Percentiles rank a stretch among this genome's conserved stretches.
These are phyloP conservation scores for Puccinellia tenuiflora DNA, from an alignment of 176 grass and related monocot genomes.

Conservation along the genomic window DNA sequence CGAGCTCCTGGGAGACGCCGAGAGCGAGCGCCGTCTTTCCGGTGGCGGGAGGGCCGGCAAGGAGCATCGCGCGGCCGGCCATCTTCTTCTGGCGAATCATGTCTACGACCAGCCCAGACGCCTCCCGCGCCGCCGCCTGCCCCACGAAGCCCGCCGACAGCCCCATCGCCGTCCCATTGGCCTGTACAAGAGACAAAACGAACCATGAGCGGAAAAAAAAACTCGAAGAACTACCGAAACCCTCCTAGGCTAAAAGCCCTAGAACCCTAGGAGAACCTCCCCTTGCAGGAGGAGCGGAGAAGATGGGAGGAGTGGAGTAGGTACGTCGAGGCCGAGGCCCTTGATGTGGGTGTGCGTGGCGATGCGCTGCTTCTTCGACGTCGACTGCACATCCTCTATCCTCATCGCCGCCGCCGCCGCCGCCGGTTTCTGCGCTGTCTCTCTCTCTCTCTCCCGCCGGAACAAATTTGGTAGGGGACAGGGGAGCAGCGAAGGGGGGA, in stretches of 20 bases:
- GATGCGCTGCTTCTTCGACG: conserved; percentile 86
- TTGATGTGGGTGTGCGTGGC: conserved; percentile 95
- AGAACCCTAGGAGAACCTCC: conserved; percentile 23
- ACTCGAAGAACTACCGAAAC: background rate
- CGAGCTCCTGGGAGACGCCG: conserved; percentile 92
- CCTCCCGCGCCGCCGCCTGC: conserved; percentile 77
- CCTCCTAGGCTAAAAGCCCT: background rate
- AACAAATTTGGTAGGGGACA: background rate
- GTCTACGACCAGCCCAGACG: conserved; percentile 57
- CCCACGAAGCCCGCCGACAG: conserved; percentile 85
- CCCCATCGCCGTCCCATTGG: conserved; percentile 46
- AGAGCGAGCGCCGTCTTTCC: conserved; percentile 89
- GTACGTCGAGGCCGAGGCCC: conserved; percentile 93
- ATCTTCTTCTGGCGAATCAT: conserved; percentile 98
- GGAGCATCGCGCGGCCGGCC: conserved; percentile 76
- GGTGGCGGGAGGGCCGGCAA: conserved; percentile 79
- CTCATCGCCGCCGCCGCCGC: conserved; percentile 51
- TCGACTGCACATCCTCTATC: conserved; percentile 91
- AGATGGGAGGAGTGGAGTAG: background rate
- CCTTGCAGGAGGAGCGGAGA: background rate
- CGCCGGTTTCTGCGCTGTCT: background rate
- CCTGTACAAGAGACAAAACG: conserved; percentile 19
- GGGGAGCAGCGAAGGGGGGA: background rate
- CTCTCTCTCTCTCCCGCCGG: conserved; percentile 7
- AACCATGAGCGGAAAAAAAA: background rate